These are phyloP conservation scores for Plasmodium gonderi DNA, from an alignment of 169 alveolate genomes.

Conservation along the genomic window DNA sequence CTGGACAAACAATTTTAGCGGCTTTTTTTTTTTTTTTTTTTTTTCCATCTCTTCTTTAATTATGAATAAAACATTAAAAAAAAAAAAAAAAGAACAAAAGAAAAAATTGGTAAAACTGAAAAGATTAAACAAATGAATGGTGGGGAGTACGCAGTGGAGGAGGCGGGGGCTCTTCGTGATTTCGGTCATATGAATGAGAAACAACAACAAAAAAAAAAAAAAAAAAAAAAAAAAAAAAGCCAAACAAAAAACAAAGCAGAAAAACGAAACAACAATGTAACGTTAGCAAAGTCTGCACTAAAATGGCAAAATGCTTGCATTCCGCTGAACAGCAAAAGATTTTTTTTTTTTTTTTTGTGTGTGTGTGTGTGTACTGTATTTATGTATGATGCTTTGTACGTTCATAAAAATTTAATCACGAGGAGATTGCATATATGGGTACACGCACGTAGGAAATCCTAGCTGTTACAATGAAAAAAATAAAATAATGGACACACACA, in stretches of 20 bases:
- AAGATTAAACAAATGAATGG: background rate
- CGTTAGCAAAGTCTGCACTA: background rate
- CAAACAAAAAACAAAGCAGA: background rate
- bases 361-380: too few species aligned
- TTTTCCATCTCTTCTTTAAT: background rate
- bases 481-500: too few species aligned
- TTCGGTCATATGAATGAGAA: background rate
- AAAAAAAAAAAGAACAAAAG: background rate
- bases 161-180: background rate
- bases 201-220: background rate
- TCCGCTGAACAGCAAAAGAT: too few species aligned
- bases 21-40: background rate
- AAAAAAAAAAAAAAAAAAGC: background rate
- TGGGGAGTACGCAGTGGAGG: too few species aligned
- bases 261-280: background rate
- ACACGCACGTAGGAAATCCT: too few species aligned
- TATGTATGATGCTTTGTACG: too few species aligned
- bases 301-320: background rate
- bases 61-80: background rate
- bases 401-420: too few species aligned
- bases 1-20: background rate
- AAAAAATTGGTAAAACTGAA: background rate
- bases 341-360: too few species aligned
- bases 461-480: too few species aligned
- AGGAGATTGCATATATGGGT: too few species aligned